Percentiles rank a stretch among this genome's conserved stretches.
Conservation (phyloP, 768 basidiomycete species). For the Termitomyces sp. region DNA sequence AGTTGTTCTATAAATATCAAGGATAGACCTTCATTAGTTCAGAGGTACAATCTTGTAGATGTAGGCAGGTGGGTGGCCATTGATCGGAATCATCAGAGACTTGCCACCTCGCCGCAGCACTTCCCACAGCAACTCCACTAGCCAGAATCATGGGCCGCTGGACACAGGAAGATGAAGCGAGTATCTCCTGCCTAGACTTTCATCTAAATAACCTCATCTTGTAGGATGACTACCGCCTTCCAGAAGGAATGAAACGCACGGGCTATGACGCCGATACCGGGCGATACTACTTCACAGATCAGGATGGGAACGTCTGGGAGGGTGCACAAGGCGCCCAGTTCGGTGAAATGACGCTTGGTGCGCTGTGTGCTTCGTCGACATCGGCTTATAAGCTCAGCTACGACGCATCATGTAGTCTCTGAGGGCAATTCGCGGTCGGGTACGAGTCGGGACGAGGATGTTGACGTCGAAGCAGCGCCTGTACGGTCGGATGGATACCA, state of each 20-base stretch:
- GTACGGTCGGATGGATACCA: conserved; percentile 54
- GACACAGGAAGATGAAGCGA: conserved; percentile 45
- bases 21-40: too few species aligned
- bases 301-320: conserved; percentile 52
- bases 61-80: too few species aligned
- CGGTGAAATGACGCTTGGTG: conserved; percentile 43
- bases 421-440: conserved; percentile 5
- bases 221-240: conserved; percentile 50
- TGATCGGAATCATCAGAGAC: background rate
- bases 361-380: background rate
- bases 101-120: background rate
- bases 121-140: background rate
- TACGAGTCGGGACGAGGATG: conserved; percentile 34
- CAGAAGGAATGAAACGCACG: conserved; percentile 60
- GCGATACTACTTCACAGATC: conserved; percentile 61
- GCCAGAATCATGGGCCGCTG: conserved; percentile 32
- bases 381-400: background rate
- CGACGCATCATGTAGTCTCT: conserved; percentile 17
- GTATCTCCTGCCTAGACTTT: conserved; percentile 8
- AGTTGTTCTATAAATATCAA: too few species aligned
- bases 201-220: conserved; percentile 10
- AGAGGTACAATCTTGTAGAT: too few species aligned
- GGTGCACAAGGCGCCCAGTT: conserved; percentile 62
- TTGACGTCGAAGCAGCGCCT: conserved; percentile 60
- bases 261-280: conserved; percentile 76